Evolutionary conservation across 2,329 filamentous ascomycete genomes (phyloP), one percentile per base, ranked within the genome.

Genomic region (Ophiostoma pallidulum): DNA sequence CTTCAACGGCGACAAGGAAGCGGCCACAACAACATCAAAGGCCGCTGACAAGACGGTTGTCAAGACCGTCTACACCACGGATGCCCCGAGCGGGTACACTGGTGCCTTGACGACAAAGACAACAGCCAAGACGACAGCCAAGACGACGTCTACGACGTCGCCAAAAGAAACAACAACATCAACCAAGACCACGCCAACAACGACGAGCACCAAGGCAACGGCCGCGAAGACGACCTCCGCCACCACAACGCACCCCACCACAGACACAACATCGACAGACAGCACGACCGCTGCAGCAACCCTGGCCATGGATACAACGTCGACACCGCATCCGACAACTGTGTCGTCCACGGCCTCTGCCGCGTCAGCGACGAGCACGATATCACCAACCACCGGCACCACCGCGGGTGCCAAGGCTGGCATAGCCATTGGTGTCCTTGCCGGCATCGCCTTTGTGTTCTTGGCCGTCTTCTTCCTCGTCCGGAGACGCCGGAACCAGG

Each of bases 371-470:
- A 13, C 42, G 20, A 20, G 29, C 28, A 45, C 39, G 4, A 18
- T 31, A 24, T 29, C 48, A 2, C 10, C 45, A 18, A 18, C 48
- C 10, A 33, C 32, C 14, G 32, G 19, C 36, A 50, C 46, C 31
- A 51, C 44, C 45, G 4, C 52, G 61, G 74, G 48, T 61, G 74
- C 67, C 26, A 92, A 88, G 65, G 90, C 88, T 37, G 92, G 92
- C 51, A 77, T 96, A 52, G 87, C 84, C 6, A 81, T 96, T 60
- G 90, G 89, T 59, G 78, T 94, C 41, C 66, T 96, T 28, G 71
- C 83, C 7, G 78, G 77, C 41, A 57, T 95, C 22, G 76, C 82
- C 28, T 64, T 82, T 3, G 62, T 92, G 22, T 77, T 80, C 26
- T 69, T 80, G n/a, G 62, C 85, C 19, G 71, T 85, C 18, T 83